Base-by-base conservation (phyloP, 768 basidiomycete genomes). In the Leccinum rimulosum region DNA sequence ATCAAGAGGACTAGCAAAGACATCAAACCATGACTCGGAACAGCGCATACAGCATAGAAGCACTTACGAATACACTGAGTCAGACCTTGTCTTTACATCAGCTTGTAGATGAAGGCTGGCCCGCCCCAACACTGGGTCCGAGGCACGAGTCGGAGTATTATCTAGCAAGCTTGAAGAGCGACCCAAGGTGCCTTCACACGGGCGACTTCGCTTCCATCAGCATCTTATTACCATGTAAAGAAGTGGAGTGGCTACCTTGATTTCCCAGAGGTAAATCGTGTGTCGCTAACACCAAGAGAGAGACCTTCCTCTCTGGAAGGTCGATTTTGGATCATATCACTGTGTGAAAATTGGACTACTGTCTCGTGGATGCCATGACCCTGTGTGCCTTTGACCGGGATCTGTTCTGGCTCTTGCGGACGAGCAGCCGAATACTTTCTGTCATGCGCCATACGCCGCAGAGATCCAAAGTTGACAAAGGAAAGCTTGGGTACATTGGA, bases 401-500 rank as follows among this genome's bases (percentile, higher is more conserved):
- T 58, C 38, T 65, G 57, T 6, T 71, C 64, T 31, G 36, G 53
- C 30, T 65, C 66, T 55, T 54, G 68, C 54, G 54, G 68, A 63
- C 17, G 70, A 22, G 50, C 63, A 61, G 40, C 65, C 47, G 62
- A 70, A 50, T 7, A 53, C 62, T 79, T 79, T 40, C 78, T 70
- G 6, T 85, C 84, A 58, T 74, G 75, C 4, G 76, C 73, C 61
- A 83, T 79, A 25, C 80, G 79, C 51, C 85, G 78, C n/a, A 84
- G 72, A 10, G 84, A 79, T n/a, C 80, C 82, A 61, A 86, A 84
- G 47, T 65, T 73, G 49, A 78, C 72, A 48, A 80, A 76, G 22
- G 74, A 61, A 33, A 69, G 54, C 55, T 67, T 70, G 38, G 68
- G 60, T 2, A 66, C 49, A 38, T 68, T 73, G 12, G 70, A 61